Conservation (phyloP, 208 protist species). For the Crithidia fasciculata region DNA sequence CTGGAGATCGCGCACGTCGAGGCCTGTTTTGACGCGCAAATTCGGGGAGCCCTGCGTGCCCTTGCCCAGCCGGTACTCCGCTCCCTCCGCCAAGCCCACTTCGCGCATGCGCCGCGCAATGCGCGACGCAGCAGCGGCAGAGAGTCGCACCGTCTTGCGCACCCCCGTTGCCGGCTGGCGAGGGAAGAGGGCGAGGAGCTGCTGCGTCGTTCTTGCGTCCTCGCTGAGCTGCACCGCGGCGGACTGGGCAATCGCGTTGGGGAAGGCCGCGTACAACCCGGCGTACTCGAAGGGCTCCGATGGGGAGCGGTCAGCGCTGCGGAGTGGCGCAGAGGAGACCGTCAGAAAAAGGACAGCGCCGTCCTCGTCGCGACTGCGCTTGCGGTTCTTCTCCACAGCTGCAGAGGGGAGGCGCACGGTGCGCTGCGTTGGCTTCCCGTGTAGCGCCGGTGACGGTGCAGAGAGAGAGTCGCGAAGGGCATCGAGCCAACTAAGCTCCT, state of each 20-base stretch:
- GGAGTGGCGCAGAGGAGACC: neutral
- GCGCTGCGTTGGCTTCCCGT: neutral
- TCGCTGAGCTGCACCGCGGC: constrained; percentile 3
- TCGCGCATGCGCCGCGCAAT: neutral
- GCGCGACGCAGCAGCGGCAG: neutral
- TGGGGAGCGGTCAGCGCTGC: neutral
- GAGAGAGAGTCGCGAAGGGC: constrained; percentile 12
- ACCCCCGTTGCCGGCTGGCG: neutral
- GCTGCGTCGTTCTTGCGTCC: constrained; percentile 10
- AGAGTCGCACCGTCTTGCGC: neutral
- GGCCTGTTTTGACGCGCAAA: neutral
- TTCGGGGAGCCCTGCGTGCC: neutral
- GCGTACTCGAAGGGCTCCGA: constrained; percentile 22
- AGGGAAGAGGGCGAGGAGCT: constrained; percentile 19
- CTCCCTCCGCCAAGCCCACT: neutral
- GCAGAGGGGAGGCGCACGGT: neutral
- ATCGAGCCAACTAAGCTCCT: constrained; percentile 17
- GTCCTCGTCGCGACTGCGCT: constrained; percentile 3
- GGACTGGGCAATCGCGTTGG: constrained; percentile 13
- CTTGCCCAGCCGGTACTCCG: neutral
- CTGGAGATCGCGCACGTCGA: neutral
- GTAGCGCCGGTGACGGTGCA: neutral
- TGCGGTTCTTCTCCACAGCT: neutral
- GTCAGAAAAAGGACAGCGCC: neutral
- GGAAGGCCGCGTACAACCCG: constrained; percentile 9